A percentile compares a stretch with the other conserved stretches of the same genome.
Evolutionary conservation across 2,329 filamentous ascomycete genomes (phyloP).

Genomic region (Gaeumannomyces sp.): DNA sequence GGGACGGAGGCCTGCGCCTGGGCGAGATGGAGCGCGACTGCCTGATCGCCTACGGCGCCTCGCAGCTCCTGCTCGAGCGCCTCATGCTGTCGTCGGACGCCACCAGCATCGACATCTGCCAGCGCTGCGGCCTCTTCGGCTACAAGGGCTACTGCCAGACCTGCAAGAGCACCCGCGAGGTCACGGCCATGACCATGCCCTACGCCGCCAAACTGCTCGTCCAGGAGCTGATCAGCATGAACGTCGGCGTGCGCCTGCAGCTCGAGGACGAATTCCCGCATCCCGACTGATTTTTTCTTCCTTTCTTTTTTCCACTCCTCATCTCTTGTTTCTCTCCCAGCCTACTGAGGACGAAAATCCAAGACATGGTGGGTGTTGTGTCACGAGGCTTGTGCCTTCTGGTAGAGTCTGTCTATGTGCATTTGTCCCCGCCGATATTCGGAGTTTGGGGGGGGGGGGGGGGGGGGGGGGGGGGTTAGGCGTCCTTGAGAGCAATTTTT

Average conservation of each 20-base stretch:
- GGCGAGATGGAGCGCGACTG: constrained; percentile 99
- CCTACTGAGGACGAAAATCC: too few relatives aligned
- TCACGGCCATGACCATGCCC: constrained; percentile 92
- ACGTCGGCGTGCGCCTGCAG: constrained; percentile 87
- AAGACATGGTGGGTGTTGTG: too few relatives aligned
- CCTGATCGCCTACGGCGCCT: constrained; percentile 92
- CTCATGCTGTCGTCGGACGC: constrained; percentile 93
- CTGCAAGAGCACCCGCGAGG: constrained; percentile 76
- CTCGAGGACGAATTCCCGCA: constrained; percentile 90
- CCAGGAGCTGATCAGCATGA: constrained; percentile 97
- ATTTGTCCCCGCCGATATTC: neutral
- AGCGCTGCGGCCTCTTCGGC: constrained; percentile 89
- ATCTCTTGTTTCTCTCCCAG: too few relatives aligned
- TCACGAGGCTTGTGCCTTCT: neutral
- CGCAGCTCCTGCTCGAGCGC: constrained; percentile 83
- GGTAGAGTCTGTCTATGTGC: neutral
- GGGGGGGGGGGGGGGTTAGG: too few relatives aligned
- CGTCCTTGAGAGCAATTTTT: neutral
- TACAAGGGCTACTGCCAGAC: constrained; percentile 93
- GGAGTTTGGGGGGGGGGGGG: neutral
- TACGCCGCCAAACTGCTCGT: constrained; percentile 95
- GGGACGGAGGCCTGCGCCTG: constrained; percentile 84
- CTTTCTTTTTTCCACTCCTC: neutral
- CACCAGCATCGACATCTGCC: constrained; percentile 88
- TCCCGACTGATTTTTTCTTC: constrained; percentile 25